Evolutionary conservation across 768 basidiomycete genomes (phyloP), one percentile per base, ranked within the genome.

Genomic region (Termitomyces sp.): DNA sequence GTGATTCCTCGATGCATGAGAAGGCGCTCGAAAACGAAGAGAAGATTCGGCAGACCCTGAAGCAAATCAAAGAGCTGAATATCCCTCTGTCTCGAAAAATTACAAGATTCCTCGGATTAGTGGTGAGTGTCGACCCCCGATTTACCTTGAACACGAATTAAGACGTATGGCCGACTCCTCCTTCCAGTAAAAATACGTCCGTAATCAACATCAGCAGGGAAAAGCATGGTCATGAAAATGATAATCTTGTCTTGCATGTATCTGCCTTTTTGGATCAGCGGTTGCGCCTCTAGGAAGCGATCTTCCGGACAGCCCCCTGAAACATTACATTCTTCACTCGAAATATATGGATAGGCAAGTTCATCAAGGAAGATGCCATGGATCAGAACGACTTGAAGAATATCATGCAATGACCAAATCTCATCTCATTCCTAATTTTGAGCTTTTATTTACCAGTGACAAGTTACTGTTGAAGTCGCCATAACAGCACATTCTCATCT

Each of bases 41-140:
- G 36, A 63, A 61, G 46, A 63, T 66, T 52, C 57, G 57, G 9
- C 32, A 54, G 43, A 66, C 59, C 31, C 55, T 66, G 9, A 59
- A 57, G 29, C 65, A 66, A 54, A 66, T 66, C 49, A 66, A 63
- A 25, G 65, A 60, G 20, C 54, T 66, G 7, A 63, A 66, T 34
- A 48, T 66, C 12, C 64, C 65, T 20, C 60, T 63, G 29, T 63
- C 65, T 15, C 59, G 65, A n/a, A 63, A 53, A 46, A 56, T 66
- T 11, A 63, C 54, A 38, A 59, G 61, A 15, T 57, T 65, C 45
- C 36, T 62, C 5, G 61, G 64, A 45, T 34, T 62, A 12, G 32
- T 48, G 34, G 64, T 65, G 34, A 37, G 60, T 57, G 31, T 12
- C n/a, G 15, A 10, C 17, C 46, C 46, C n/a, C 10, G 9, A 50